phyloP scores from a whole-genome alignment of 192 early-diverging fungal genomes.

The Paraglomus brasilianum region DNA sequence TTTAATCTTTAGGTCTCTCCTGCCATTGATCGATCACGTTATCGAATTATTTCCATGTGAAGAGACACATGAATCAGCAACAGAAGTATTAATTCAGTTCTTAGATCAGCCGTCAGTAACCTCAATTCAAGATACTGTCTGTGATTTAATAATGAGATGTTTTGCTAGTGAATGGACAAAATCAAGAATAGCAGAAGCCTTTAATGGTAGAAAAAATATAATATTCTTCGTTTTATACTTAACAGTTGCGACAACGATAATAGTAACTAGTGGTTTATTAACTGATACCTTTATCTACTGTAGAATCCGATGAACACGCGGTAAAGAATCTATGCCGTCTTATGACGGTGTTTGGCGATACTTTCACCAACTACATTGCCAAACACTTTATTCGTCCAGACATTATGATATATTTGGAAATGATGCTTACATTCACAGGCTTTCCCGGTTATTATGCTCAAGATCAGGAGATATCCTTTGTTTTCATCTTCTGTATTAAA shows the following conservation, averaged over 20 bases:
- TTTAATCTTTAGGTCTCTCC: conserved; percentile 35
- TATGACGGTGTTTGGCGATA: conserved; percentile 57
- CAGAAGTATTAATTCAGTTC: conserved; percentile 53
- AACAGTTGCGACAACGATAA: not conserved
- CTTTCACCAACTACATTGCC: conserved; percentile 53
- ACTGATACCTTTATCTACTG: not conserved
- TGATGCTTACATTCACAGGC: conserved; percentile 65
- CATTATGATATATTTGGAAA: conserved; percentile 44
- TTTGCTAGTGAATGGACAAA: conserved; percentile 50
- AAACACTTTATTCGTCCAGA: conserved; percentile 43
- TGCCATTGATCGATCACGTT: conserved; percentile 42
- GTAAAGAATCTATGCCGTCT: conserved; percentile 49
- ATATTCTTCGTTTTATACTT: not conserved
- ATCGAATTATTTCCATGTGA: conserved; percentile 44
- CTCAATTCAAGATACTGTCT: conserved; percentile 40
- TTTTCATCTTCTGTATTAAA: not conserved
- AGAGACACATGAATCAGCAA: conserved; percentile 48
- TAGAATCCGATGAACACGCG: conserved; percentile 51
- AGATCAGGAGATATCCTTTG: conserved; percentile 53
- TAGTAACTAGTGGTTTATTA: not conserved
- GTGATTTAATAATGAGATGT: conserved; percentile 47
- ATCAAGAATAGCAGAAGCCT: conserved; percentile 40
- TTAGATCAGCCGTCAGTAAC: conserved; percentile 44
- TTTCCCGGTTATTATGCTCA: conserved; percentile 68
- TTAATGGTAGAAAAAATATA: conserved; percentile 47